These are phyloP conservation scores for Cladosporium sp. DNA, from an alignment of 2,329 filamentous ascomycete genomes.

Conservation along the genomic window DNA sequence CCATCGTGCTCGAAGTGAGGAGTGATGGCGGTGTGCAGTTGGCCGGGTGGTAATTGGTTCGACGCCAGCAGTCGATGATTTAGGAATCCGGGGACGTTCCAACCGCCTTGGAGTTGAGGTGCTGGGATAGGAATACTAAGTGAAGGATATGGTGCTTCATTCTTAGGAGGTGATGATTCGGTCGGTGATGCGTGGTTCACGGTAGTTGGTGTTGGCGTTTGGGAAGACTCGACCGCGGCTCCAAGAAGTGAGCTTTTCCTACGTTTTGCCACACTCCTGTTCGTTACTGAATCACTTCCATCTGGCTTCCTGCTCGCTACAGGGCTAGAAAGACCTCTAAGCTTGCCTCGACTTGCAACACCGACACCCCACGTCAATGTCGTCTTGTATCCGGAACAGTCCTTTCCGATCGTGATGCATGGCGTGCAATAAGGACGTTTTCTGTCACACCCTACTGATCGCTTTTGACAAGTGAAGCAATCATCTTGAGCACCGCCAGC, in stretches of 20 bases:
- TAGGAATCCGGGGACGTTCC: constrained; percentile 41
- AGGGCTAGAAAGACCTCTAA: constrained; percentile 79
- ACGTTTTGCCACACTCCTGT: constrained; percentile 20
- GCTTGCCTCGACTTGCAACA: constrained; percentile 91
- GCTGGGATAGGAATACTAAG: constrained; percentile 21
- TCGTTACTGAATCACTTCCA: constrained; percentile 21
- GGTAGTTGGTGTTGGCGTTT: constrained; percentile 2
- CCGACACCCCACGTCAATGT: constrained; percentile 96
- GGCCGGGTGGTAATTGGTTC: constrained; percentile 42
- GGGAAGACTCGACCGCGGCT: not conserved
- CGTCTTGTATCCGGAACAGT: constrained; percentile 95
- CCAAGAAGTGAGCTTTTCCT: constrained; percentile 29
- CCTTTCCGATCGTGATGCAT: constrained; percentile 86
- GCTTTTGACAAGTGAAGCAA: constrained; percentile 89
- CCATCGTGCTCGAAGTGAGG: constrained; percentile 43
- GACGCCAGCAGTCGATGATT: constrained; percentile 32
- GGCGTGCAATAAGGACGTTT: constrained; percentile 92
- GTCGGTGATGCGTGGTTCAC: not conserved
- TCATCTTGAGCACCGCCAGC: constrained; percentile 89
- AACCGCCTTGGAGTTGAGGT: constrained; percentile 33
- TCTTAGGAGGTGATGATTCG: not conserved
- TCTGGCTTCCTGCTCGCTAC: constrained; percentile 49
- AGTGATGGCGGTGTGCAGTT: constrained; percentile 44
- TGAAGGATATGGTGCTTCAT: constrained; percentile 3
- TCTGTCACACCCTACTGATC: constrained; percentile 82